phyloP scores from a whole-genome alignment of 2,329 filamentous ascomycete genomes.

The Stachybotrys chlorohalonatus region DNA sequence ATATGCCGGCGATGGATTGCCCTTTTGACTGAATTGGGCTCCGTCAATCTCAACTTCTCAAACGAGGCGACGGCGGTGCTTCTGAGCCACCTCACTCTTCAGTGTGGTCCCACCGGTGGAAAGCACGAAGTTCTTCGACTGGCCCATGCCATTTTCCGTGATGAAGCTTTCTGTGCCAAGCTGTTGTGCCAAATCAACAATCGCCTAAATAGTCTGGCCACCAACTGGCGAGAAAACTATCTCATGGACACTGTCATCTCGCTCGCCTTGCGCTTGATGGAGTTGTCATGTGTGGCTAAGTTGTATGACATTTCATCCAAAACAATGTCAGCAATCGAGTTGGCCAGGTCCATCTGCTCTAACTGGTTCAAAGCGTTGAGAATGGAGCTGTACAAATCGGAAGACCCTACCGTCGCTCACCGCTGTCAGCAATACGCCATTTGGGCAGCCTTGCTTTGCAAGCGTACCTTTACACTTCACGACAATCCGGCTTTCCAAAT shows the following conservation, averaged over 20 bases:
- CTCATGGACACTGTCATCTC: conserved; percentile 50
- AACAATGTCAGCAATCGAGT: conserved; percentile 3
- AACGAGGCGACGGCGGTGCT: conserved; percentile 40
- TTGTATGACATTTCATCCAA: not conserved
- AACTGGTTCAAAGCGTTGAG: conserved; percentile 41
- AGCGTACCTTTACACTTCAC: conserved; percentile 20
- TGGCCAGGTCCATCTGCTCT: conserved; percentile 24
- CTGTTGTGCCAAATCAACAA: conserved; percentile 37
- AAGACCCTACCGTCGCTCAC: conserved; percentile 25
- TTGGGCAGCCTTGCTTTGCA: conserved; percentile 47
- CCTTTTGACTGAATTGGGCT: conserved; percentile 39
- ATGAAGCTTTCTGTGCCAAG: conserved; percentile 36
- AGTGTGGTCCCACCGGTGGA: conserved; percentile 39
- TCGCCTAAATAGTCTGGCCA: conserved; percentile 33
- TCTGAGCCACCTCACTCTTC: conserved; percentile 39
- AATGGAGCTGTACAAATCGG: conserved; percentile 29
- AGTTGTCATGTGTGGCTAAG: conserved; percentile 5
- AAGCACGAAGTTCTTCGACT: conserved; percentile 23
- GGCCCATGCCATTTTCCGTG: conserved; percentile 39
- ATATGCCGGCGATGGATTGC: conserved; percentile 37
- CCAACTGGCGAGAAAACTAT: conserved; percentile 51
- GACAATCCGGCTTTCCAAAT: not conserved
- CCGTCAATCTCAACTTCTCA: conserved; percentile 52
- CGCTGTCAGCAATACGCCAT: conserved; percentile 33
- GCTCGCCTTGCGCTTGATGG: conserved; percentile 32